phyloP scores from a whole-genome alignment of 2,329 filamentous ascomycete species.

The Fonsecaea pedrosoi region DNA sequence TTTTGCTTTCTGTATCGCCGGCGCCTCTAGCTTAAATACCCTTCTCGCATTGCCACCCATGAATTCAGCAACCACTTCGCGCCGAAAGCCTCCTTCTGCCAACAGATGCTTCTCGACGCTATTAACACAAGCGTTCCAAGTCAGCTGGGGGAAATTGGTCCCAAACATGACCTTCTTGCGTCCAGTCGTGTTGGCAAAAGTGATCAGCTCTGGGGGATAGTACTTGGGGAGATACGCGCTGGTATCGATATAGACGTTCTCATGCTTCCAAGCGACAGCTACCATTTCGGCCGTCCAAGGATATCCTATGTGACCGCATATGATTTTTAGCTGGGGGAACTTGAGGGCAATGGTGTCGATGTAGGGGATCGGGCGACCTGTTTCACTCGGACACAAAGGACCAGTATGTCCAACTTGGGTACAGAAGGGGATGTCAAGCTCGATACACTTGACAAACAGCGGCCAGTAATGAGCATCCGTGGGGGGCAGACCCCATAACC shows the following conservation, averaged over 20 bases:
- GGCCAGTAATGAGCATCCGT: slow-evolving; percentile 42
- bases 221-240: slow-evolving; percentile 40
- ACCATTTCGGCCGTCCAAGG: slow-evolving; percentile 41
- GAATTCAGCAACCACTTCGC: slow-evolving; percentile 31
- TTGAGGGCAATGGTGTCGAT: slow-evolving; percentile 41
- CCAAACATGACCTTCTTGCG: slow-evolving; percentile 42
- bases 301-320: slow-evolving; percentile 40
- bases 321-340: slow-evolving; percentile 40
- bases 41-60: slow-evolving; percentile 37
- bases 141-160: slow-evolving; percentile 42
- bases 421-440: slow-evolving; percentile 42
- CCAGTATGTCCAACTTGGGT: slow-evolving; percentile 43
- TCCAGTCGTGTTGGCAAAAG: slow-evolving; percentile 41
- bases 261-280: slow-evolving; percentile 42
- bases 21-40: slow-evolving; percentile 33
- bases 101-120: slow-evolving; percentile 24
- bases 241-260: slow-evolving; percentile 42
- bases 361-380: slow-evolving; percentile 42
- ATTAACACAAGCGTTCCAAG: slow-evolving; percentile 40
- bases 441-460: slow-evolving; percentile 42
- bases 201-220: slow-evolving; percentile 39
- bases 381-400: slow-evolving; percentile 41
- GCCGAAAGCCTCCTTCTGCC: slow-evolving; percentile 10
- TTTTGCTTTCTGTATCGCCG: not conserved
- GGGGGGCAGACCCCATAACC: slow-evolving; percentile 42